Evolutionary conservation across 257 asterid species (phyloP), one percentile per base, ranked within the genome.

Genomic region (Nicotiana undulata): DNA sequence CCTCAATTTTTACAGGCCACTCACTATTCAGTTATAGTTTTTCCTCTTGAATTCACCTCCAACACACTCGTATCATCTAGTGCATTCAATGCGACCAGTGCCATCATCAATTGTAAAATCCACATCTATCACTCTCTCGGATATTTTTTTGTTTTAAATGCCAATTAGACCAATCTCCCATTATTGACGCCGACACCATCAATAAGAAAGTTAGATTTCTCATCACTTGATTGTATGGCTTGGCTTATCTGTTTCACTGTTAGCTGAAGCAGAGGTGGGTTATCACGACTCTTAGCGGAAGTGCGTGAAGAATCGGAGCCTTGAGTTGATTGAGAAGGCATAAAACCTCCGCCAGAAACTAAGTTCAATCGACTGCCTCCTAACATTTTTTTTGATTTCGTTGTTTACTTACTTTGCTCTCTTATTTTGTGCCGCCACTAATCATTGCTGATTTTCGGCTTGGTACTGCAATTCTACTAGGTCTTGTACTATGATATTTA

Each of bases 181-280:
- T 86, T 95, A 86, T 88, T 89, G 75, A 89, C 93, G 81, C 92
- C 98, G 74, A 91, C 93, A 44, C 97, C 97, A 74, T 95, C 97
- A 68, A 95, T 83, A 63, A 89, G 85, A 85, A 91, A 88, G 79
- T 86, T 91, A 37, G 84, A 83, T 86, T 88, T 93, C 56, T 88
- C 97, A 40, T 92, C 96, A 75, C 91, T 89, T 18, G 93, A 83
- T 37, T 86, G 90, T 79, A 89, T 83, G 11, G 96, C 93, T 59
- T 90, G 91, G 8, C 82, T 85, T 75, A 94, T 92, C 86, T 93
- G 99, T 90, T 95, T 95, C 90, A 92, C 94, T 3, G 99, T 95
- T 49, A 95, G 80, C 15, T 98, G 97, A 85, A 90, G 89, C 82
- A 95, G 83, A 40, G 90, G 84, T 86, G 91, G 94, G n/a, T 90